Conservation (phyloP, 2,329 filamentous ascomycete species). For the Sphaceloma murrayae region DNA sequence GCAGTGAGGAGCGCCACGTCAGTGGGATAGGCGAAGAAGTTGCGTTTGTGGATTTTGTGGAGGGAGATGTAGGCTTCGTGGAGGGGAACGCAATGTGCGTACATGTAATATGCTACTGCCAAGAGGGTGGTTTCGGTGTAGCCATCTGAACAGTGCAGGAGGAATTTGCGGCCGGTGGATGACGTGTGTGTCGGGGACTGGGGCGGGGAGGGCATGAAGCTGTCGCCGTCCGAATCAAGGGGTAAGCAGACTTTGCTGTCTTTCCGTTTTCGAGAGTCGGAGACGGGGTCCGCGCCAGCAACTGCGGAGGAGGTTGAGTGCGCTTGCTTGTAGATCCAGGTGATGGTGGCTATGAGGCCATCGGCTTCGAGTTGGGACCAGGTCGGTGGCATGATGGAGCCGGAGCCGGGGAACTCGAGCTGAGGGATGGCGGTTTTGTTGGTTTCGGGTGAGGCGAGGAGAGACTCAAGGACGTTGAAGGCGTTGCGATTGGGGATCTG, state of each 20-base stretch:
- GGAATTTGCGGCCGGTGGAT: conserved; percentile 52
- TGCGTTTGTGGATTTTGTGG: conserved; percentile 70
- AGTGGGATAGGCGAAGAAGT: conserved; percentile 92
- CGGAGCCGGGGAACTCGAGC: conserved; percentile 84
- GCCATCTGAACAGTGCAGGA: conserved; percentile 90
- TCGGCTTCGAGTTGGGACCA: conserved; percentile 78
- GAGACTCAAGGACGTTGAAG: conserved; percentile 54
- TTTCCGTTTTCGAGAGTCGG: conserved; percentile 28
- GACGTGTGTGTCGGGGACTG: conserved; percentile 19
- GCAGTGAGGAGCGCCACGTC: conserved; percentile 75
- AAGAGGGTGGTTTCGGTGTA: conserved; percentile 92
- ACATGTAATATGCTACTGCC: conserved; percentile 86
- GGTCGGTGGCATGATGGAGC: conserved; percentile 77
- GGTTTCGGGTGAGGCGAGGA: conserved; percentile 32
- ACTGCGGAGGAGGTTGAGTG: conserved; percentile 43
- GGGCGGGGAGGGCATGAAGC: conserved; percentile 39
- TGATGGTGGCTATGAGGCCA: conserved; percentile 73
- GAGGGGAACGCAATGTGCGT: conserved; percentile 68
- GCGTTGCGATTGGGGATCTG: conserved; percentile 60
- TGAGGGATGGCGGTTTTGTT: conserved; percentile 42
- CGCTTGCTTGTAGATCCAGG: conserved; percentile 79
- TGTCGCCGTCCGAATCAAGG: conserved; percentile 46
- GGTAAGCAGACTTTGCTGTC: conserved; percentile 34
- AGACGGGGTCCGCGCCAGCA: conserved; percentile 1
- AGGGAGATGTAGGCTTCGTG: conserved; percentile 81